Base-by-base conservation (phyloP, 2,329 filamentous ascomycete genomes). In the Akanthomyces lecanii region DNA sequence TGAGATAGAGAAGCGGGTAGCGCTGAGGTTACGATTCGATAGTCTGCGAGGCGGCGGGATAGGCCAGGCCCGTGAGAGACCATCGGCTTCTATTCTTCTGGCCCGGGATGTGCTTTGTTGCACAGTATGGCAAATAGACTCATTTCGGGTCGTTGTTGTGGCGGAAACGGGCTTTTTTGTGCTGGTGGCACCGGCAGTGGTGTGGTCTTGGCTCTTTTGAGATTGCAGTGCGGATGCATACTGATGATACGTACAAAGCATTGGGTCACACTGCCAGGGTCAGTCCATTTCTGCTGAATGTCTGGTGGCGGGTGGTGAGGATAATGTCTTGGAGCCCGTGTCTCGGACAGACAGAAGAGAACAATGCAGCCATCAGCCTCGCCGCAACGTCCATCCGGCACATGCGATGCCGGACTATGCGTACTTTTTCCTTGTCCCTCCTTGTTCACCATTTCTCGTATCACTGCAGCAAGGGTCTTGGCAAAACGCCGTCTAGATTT, bases 381-480 rank as follows among this genome's bases (percentile, higher is more conserved):
- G n/a, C 14, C 23, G 16, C 40, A 44, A 10, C 33, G 33, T 3
- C 16, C 14, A 36, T 30, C 28, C 28, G 45, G 56, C 42, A 25
- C 2, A 40, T 36, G 18, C 18, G 14, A 36, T 45, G 38, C 53
- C 40, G 53, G 25, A 45, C 16, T 40, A 45, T 50, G 45, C 56
- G 56, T 23, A 42, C 21, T 11, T 50, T 51, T 38, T 51, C 18
- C 10, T 7, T 1, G 5, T 42, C 8, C 40, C 38, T 52, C 25
- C 6, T 44, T 30, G 4, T 11, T 42, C 8, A 4, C 42, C 21
- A 21, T 42, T 60, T 44, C 57, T 60, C 57, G 57, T 60, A 60
- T 60, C 57, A 6, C 14, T 60, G 57, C 55, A 30, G 25, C 47
- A 57, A 18, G 33, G 23, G 23, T 50, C 56, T 59, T 59, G 56